Evolutionary conservation across 1,139 yeast genomes (phyloP).

Genomic region (Barnettozyma hawaiiensis): DNA sequence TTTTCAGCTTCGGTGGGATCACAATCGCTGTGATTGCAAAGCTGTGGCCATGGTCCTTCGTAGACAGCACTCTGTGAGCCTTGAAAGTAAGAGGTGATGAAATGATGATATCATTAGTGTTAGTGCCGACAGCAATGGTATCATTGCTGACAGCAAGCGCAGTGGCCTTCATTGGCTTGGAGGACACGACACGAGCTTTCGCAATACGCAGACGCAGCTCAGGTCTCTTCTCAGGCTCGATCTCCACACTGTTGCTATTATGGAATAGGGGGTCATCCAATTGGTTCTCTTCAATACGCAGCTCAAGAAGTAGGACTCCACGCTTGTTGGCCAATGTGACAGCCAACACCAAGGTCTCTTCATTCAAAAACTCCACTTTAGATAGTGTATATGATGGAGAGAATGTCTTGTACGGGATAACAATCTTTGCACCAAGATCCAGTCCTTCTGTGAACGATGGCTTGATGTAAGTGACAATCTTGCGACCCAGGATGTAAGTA

Average conservation of each 20-base stretch:
- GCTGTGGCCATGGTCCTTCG: slow-evolving; percentile 58
- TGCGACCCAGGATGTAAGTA: slow-evolving; percentile 49
- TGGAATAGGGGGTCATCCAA: background rate
- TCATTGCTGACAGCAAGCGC: slow-evolving; percentile 50
- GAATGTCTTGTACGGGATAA: slow-evolving; percentile 26
- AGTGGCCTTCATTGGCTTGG: slow-evolving; percentile 43
- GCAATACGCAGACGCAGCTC: slow-evolving; percentile 11
- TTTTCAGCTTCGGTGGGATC: slow-evolving; percentile 44
- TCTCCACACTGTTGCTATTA: background rate
- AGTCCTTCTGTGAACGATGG: slow-evolving; percentile 1
- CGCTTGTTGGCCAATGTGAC: slow-evolving; percentile 45
- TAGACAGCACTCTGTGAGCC: slow-evolving; percentile 45
- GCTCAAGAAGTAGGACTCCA: slow-evolving; percentile 33
- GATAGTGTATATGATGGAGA: slow-evolving; percentile 38
- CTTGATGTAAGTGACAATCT: slow-evolving; percentile 16
- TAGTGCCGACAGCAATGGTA: slow-evolving; percentile 67
- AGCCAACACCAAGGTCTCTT: slow-evolving; percentile 45
- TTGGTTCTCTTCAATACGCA: slow-evolving; percentile 16
- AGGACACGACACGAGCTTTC: slow-evolving; percentile 8
- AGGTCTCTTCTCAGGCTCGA: background rate
- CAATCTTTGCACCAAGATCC: slow-evolving; percentile 37
- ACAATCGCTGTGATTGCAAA: slow-evolving; percentile 76
- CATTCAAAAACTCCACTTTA: slow-evolving; percentile 54
- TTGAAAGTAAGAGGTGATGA: slow-evolving; percentile 26
- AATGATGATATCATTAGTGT: slow-evolving; percentile 62